These are phyloP conservation scores for Penicillium verrucosum DNA, from an alignment of 2,329 filamentous ascomycete genomes.

Conservation along the genomic window DNA sequence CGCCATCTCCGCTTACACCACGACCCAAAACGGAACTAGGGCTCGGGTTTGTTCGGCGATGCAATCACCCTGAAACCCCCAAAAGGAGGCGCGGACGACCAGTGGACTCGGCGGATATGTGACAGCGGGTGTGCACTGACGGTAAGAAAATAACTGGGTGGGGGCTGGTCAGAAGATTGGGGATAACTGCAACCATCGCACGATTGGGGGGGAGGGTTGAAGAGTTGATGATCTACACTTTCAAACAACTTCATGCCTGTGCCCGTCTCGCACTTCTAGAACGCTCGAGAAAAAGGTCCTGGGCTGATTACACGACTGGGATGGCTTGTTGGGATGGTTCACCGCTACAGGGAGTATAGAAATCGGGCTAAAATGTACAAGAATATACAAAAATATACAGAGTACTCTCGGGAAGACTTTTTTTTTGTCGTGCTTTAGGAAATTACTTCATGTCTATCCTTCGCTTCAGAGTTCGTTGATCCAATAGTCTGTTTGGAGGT, in stretches of 20 bases:
- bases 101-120: conserved; percentile 12
- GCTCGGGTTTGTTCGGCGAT: conserved; percentile 22
- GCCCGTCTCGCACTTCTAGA: conserved; percentile 5
- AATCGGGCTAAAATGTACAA: background rate
- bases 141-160: background rate
- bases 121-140: conserved; percentile 21
- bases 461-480: background rate
- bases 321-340: background rate
- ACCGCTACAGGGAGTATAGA: conserved; percentile 7
- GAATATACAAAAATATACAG: background rate
- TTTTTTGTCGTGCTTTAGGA: background rate
- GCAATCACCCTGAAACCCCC: conserved; percentile 24
- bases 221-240: conserved; percentile 2
- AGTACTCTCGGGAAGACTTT: background rate
- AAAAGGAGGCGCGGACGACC: conserved; percentile 10
- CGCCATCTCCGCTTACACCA: conserved; percentile 11
- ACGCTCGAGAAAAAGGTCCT: background rate
- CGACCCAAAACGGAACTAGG: conserved; percentile 1
- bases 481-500: background rate
- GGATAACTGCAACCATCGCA: background rate
- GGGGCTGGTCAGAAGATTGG: conserved; percentile 4
- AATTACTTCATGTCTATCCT: background rate
- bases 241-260: conserved; percentile 2
- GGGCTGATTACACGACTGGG: background rate
- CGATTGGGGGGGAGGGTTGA: background rate